These are phyloP conservation scores for Penicillium malachiteum DNA, from an alignment of 495 filamentous ascomycete genomes.

Conservation along the genomic window DNA sequence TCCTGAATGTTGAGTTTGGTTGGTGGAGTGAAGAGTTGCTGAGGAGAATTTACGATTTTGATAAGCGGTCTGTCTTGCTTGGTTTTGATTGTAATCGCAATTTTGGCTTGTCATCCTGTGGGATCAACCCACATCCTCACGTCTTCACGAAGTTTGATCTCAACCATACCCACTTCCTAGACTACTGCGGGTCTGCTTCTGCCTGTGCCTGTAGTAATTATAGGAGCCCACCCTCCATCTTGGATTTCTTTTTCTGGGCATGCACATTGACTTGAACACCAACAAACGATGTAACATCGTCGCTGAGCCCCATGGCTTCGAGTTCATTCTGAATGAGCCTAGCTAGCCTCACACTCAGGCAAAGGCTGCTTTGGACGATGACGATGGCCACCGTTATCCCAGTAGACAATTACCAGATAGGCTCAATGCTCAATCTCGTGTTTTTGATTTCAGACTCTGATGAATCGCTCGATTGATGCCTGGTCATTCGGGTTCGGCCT, in stretches of 20 bases:
- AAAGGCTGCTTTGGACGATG: no score
- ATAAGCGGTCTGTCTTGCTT: slow-evolving; percentile 1
- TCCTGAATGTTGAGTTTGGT: no score
- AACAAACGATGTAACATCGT: slow-evolving; percentile 5
- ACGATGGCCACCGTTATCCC: no score
- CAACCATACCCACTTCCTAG: slow-evolving; percentile 7
- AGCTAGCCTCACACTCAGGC: no score
- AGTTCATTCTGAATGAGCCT: no score
- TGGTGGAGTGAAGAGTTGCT: no score
- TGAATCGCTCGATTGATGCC: no score
- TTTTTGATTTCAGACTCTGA: no score
- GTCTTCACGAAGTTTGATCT: slow-evolving; percentile 5
- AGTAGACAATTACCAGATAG: no score
- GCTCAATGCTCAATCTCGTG: no score
- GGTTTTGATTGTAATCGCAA: slow-evolving; percentile 8
- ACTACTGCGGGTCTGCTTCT: slow-evolving; percentile 6
- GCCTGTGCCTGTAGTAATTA: not conserved
- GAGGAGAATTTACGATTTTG: no score
- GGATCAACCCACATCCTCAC: slow-evolving; percentile 9
- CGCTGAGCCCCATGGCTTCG: slow-evolving; percentile 5
- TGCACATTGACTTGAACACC: slow-evolving; percentile 2
- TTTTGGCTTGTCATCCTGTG: slow-evolving; percentile 6
- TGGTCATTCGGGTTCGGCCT: no score
- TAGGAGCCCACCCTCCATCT: slow-evolving; percentile 9
- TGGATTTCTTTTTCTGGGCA: slow-evolving; percentile 1